These are phyloP conservation scores for Apiotrichum gamsii DNA, from an alignment of 1,284 basidiomycete species.

Conservation along the genomic window DNA sequence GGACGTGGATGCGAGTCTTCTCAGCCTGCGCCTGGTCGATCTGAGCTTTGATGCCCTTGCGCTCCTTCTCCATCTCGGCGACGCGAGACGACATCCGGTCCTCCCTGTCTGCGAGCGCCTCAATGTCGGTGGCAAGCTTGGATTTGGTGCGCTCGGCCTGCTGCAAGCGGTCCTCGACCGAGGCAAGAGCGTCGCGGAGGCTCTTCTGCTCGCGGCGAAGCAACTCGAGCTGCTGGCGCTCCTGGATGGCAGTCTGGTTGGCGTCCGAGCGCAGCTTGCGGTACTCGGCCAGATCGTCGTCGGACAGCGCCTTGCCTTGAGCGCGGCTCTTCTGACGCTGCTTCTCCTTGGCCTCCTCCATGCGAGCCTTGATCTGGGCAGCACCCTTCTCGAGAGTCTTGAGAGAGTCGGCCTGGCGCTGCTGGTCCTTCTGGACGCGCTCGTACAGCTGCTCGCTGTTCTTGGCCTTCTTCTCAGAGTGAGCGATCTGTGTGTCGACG, in stretches of 20 bases:
- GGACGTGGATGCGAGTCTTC: constrained; percentile 56
- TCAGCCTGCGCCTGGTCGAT: constrained; percentile 38
- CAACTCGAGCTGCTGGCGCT: constrained; percentile 78
- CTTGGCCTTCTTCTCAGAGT: constrained; percentile 69
- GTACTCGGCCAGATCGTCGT: constrained; percentile 82
- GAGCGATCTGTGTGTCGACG: constrained; percentile 78
- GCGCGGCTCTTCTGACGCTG: constrained; percentile 64
- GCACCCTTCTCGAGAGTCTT: constrained; percentile 60
- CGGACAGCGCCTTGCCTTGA: constrained; percentile 68
- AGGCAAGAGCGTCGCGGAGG: constrained; percentile 56
- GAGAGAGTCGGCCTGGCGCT: constrained; percentile 60
- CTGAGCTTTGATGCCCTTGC: constrained; percentile 33
- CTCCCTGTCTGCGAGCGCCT: constrained; percentile 55
- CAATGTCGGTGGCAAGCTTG: constrained; percentile 60
- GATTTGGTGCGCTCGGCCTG: constrained; percentile 59
- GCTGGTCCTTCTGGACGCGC: constrained; percentile 63
- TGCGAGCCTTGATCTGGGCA: constrained; percentile 60
- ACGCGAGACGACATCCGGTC: constrained; percentile 54
- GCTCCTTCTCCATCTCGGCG: constrained; percentile 50
- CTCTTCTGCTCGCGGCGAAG: constrained; percentile 79
- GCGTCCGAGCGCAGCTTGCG: constrained; percentile 61
- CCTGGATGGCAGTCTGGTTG: constrained; percentile 70
- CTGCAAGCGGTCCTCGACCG: constrained; percentile 56
- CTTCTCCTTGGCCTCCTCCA: constrained; percentile 72
- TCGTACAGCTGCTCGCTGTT: constrained; percentile 62